A percentile compares a stretch with the other conserved stretches of the same genome.
phyloP scores from a whole-genome alignment of 1,139 yeast genomes.

The Saccharomycopsis hybrid region DNA sequence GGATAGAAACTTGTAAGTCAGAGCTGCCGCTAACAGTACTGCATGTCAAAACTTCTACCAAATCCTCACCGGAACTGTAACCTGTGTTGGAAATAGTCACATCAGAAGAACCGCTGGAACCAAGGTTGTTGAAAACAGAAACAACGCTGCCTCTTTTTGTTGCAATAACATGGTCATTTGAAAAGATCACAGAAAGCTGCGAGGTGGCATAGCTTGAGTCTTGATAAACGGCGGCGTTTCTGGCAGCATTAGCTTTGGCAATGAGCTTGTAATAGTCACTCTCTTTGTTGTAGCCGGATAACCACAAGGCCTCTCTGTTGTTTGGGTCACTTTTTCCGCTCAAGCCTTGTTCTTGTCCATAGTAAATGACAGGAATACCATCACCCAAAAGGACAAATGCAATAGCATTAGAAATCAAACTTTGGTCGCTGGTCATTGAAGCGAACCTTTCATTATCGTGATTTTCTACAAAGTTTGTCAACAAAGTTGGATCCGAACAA shows the following conservation, averaged over 20 bases:
- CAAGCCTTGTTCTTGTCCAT: conserved; percentile 1
- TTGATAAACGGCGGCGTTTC: neutral
- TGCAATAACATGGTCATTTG: neutral
- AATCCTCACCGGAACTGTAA: neutral
- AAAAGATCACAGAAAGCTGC: neutral
- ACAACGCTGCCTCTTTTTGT: neutral
- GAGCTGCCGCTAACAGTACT: neutral
- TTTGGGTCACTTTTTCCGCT: neutral
- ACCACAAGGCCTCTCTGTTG: neutral
- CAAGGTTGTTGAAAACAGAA: neutral
- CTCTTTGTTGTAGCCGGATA: neutral
- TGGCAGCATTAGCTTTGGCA: neutral
- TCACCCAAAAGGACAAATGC: neutral
- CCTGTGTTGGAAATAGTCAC: neutral
- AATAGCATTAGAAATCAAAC: neutral
- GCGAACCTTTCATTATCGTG: neutral
- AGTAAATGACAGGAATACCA: neutral
- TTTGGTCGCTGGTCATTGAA: neutral
- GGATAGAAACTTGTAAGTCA: neutral
- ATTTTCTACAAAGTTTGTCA: neutral
- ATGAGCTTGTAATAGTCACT: neutral
- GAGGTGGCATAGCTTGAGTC: neutral
- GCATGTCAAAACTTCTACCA: neutral
- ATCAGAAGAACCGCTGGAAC: neutral
- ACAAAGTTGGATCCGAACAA: neutral